phyloP scores from a whole-genome alignment of 2,329 filamentous ascomycete species.

The Fusarium pilosicola region DNA sequence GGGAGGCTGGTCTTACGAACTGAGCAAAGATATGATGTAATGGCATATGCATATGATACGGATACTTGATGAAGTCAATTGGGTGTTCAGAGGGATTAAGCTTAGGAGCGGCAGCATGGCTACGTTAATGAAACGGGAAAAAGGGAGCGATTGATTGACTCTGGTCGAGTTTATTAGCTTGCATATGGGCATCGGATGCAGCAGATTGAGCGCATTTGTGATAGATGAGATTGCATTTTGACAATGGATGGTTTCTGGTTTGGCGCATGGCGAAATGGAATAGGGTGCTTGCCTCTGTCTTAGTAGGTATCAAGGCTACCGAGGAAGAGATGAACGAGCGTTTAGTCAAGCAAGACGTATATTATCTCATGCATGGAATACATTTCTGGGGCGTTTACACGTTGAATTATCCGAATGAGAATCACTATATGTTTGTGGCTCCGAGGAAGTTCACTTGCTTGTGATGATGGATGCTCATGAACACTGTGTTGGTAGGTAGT shows the following conservation, averaged over 20 bases:
- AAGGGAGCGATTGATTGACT: slow-evolving; percentile 26
- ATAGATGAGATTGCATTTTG: slow-evolving; percentile 20
- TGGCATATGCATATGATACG: slow-evolving; percentile 27
- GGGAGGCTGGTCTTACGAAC: slow-evolving; percentile 83
- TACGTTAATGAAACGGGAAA: slow-evolving; percentile 12
- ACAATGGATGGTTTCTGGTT: slow-evolving; percentile 23
- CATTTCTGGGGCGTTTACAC: slow-evolving; percentile 10
- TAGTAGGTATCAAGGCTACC: neutral
- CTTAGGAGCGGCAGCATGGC: slow-evolving; percentile 11
- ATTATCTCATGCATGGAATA: slow-evolving; percentile 1
- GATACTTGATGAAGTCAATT: slow-evolving; percentile 11
- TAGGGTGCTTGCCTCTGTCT: neutral
- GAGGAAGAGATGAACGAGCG: slow-evolving; percentile 1
- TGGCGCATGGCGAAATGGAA: slow-evolving; percentile 39
- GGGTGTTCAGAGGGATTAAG: slow-evolving; percentile 2
- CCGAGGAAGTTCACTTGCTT: neutral
- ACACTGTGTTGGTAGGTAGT: neutral
- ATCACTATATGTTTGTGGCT: neutral
- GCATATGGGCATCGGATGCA: slow-evolving; percentile 28
- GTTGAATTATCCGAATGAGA: neutral
- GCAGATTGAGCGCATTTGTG: slow-evolving; percentile 38
- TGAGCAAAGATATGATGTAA: slow-evolving; percentile 59
- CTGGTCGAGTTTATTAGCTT: slow-evolving; percentile 1
- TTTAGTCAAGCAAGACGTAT: neutral
- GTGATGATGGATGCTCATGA: neutral